Evolutionary conservation across 192 early-diverging fungal species (phyloP), one percentile per base, ranked within the genome.

Genomic region (Linnemannia exigua): DNA sequence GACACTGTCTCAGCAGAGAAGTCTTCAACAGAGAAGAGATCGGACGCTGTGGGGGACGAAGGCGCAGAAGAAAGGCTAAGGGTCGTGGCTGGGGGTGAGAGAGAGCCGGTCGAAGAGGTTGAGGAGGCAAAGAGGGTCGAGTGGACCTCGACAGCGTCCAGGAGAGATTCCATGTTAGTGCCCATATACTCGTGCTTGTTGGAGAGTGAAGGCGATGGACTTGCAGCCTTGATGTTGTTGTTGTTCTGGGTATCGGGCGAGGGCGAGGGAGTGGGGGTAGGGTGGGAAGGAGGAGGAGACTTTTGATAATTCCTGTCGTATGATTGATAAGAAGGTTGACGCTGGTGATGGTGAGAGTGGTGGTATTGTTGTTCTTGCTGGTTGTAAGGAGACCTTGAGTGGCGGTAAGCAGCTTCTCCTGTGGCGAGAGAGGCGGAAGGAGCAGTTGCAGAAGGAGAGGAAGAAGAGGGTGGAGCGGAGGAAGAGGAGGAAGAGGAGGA

Each of bases 81-180:
- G 46, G 77, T 67, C 48, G 74, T 79, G 11, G 69, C 36, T 1
- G 78, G 73, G 15, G 84, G 84, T 0, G 84, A 86, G 51, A 74
- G 84, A 3, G 84, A 86, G 46, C 84, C 74, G 17, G 58, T 75
- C n/a, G 84, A 79, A 35, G 82, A 74, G 9, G 75, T 38, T 3
- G 72, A 78, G 28, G 82, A 76, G 54, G 81, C 75, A 68, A 74
- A 73, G 41, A 80, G 33, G 66, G 31, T 75, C 1, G 82, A 77
- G 75, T 79, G 78, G 1, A 86, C 84, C 66, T 86, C 84, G 17
- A 86, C 79, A 1, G 84, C 84, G 41, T 86, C 74, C 48, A 86
- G 50, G 31, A 86, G 84, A 4, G 84, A 86, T 51, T 86, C 84
- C 84, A 86, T 86, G 66, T 76, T 86, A 9, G 84, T 80, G 54